Base-by-base conservation (phyloP, 1,284 basidiomycete species). In the Pascua guehoae region DNA sequence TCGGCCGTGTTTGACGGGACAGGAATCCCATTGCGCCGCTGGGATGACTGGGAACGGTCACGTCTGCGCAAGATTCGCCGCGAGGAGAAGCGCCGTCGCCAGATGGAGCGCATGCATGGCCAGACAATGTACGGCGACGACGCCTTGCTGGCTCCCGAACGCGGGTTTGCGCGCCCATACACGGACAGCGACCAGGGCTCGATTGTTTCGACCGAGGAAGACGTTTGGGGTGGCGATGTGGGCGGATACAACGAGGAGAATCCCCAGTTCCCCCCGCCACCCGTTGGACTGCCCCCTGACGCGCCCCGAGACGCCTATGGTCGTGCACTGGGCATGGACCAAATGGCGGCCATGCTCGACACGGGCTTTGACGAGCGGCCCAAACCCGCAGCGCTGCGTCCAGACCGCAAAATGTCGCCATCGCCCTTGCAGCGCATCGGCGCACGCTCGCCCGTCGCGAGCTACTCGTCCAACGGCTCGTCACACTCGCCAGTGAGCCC, bases 11-110 rank as follows among this genome's bases (percentile, higher is more conserved):
- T 81, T 45, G 80, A 83, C 47, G 85, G 83, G 1, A 78, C 81
- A 44, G 84, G 83, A 0, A 85, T 98, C 32, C 93, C 96, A 0
- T 79, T 98, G 69, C 86, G 96, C 41, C 83, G 94, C 56, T 99
- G 96, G 96, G 94, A 98, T 77, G 96, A 98, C 70, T 99, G 96
- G 96, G 96, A 99, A 75, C 86, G 93, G 42, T 95, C 91, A n/a
- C 84, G 95, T 40, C 80, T 98, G 52, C 88, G 94, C 59, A 98
- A 98, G 78, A 68, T 93, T 45, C 86, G 85, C 64, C 86, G 96
- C 5, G 94, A 97, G 70, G 93, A 96, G 70, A 85, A 88, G 66
- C 83, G 93, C 49, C 80, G 88, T 66, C 81, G 81, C 67, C 87
- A 95, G 39, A 83, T 94, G 66, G 90, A 91, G 70, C 84, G 87